These are phyloP conservation scores for Botrytis tulipae DNA, from an alignment of 2,329 filamentous ascomycete species.

Conservation along the genomic window DNA sequence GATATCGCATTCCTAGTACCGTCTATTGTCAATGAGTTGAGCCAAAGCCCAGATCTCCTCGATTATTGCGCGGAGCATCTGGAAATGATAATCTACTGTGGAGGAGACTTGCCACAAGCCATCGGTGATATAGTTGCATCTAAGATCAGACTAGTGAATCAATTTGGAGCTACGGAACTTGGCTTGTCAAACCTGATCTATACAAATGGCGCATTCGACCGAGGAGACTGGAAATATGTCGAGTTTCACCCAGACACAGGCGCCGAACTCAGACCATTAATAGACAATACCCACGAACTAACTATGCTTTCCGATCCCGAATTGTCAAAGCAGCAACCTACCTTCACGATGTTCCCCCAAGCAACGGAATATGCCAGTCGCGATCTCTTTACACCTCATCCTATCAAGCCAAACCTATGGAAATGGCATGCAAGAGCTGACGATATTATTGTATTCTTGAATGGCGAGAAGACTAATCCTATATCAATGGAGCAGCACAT, in stretches of 20 bases:
- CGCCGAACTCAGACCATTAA: constrained; percentile 23
- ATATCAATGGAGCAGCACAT: constrained; percentile 25
- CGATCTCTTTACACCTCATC: constrained; percentile 35
- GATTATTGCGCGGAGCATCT: neutral
- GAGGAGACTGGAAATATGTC: constrained; percentile 2
- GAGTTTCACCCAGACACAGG: constrained; percentile 36
- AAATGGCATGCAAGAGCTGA: constrained; percentile 41
- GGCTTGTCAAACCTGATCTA: neutral
- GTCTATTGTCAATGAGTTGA: constrained; percentile 7
- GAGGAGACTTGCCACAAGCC: constrained; percentile 17
- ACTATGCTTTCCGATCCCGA: neutral
- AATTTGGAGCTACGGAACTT: constrained; percentile 5
- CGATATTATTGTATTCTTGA: constrained; percentile 45
- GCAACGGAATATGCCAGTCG: neutral
- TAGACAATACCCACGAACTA: neutral
- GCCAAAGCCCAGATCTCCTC: neutral
- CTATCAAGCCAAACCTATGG: constrained; percentile 39
- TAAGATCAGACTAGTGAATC: neutral
- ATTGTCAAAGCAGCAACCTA: neutral
- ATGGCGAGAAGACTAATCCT: constrained; percentile 47
- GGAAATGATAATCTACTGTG: constrained; percentile 9
- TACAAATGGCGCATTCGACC: neutral
- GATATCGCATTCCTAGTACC: constrained; percentile 8
- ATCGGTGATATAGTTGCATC: constrained; percentile 9
- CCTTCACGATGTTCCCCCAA: neutral